Base-by-base conservation (phyloP, 2,329 filamentous ascomycete genomes). In the Calonectria fujianensis region DNA sequence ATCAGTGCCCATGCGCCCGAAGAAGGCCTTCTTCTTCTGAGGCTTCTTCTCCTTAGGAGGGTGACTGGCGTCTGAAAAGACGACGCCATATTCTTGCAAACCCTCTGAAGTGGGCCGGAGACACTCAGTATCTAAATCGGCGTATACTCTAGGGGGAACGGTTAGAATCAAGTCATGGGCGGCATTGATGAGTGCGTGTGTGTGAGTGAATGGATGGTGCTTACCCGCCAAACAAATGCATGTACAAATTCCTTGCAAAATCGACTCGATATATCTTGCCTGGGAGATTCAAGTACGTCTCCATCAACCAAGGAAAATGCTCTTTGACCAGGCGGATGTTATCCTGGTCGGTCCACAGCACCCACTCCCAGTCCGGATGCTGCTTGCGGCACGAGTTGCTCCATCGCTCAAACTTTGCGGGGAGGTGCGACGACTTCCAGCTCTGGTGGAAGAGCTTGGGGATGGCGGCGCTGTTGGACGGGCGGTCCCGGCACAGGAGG, bases 361-460 rank as follows among this genome's bases (percentile, higher is more conserved):
- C 83, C 80, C 82, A 85, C 73, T 85, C 82, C 80, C 83, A 85
- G 64, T 82, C 81, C 8, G 76, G 75, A 61, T 85, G 83, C 57
- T 77, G 74, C 52, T 72, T 48, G 18, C 83, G 79, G 69, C 83
- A 85, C 4, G 74, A 77, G n/a, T 73, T 70, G 72, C 83, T 84
- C 83, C 83, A 85, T 52, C 74, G 59, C 39, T 82, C 65, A 39
- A 84, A 82, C 74, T 82, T 81, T 37, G 73, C 45, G 3, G 81
- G 81, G 16, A 82, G 75, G 32, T 76, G 71, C 8, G 57, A 57
- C 32, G 78, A 68, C 50, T 80, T 81, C 81, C 81, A 82, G 67
- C 80, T 82, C 73, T 82, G 81, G 67, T 82, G 81, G 24, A 82
- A 77, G 7, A 82, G 72, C 65, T 74, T 78, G 92, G 94, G 27